phyloP scores from a whole-genome alignment of 371 early-diverging fungal species.

The Homolaphlyctis polyrhiza region DNA sequence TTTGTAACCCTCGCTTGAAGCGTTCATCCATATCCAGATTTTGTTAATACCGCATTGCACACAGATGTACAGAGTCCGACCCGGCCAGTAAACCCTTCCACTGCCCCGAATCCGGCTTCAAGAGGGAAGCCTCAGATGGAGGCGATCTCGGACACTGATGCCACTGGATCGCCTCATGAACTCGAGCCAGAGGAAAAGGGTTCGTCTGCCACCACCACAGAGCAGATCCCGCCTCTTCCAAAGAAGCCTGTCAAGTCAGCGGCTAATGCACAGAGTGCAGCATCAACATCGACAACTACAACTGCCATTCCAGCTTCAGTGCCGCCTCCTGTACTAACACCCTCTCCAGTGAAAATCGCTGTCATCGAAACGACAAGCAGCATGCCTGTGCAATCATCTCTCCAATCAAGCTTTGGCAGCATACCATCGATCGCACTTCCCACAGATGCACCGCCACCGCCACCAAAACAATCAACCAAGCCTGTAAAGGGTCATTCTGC shows the following conservation, averaged over 20 bases:
- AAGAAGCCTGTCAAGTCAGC: background rate
- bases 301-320: background rate
- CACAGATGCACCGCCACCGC: background rate
- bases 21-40: background rate
- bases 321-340: background rate
- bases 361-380: no score
- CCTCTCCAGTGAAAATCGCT: no score
- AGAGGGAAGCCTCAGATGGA: background rate
- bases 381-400: background rate
- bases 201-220: background rate
- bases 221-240: background rate
- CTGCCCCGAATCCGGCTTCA: background rate
- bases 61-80: background rate
- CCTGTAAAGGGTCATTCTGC: background rate
- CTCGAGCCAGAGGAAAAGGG: background rate
- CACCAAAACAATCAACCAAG: background rate
- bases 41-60: background rate
- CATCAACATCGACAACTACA: background rate
- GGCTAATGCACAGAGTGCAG: background rate
- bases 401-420: background rate
- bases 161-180: background rate
- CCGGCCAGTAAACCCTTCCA: background rate
- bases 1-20: background rate
- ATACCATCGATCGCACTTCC: background rate
- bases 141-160: background rate